Conservation (phyloP, 176 grass and related monocot species). For the Tillandsia leiboldiana region DNA sequence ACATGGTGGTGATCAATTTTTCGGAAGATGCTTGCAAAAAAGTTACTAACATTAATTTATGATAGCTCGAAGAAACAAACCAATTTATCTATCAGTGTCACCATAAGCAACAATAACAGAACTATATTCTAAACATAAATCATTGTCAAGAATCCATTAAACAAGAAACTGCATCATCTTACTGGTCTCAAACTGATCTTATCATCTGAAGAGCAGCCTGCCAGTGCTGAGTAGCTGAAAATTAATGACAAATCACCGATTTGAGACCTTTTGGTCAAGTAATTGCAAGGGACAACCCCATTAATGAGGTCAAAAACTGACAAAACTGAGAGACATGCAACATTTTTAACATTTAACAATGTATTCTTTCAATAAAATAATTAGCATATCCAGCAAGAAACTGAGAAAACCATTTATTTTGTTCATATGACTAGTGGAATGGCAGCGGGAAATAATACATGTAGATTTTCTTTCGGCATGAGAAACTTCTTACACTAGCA, state of each 20-base stretch:
- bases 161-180: slow-evolving; percentile 20
- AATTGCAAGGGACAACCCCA: background rate
- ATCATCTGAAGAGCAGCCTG: slow-evolving; percentile 50
- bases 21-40: too few species aligned
- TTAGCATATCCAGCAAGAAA: background rate
- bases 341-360: background rate
- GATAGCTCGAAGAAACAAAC: too few species aligned
- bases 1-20: too few species aligned
- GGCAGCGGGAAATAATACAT: background rate
- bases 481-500: slow-evolving; percentile 65
- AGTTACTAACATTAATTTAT: too few species aligned
- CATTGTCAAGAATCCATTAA: background rate
- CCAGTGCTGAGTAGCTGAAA: slow-evolving; percentile 84
- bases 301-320: background rate
- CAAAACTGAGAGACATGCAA: background rate
- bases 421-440: background rate
- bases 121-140: too few species aligned
- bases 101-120: too few species aligned
- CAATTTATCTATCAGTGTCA: too few species aligned
- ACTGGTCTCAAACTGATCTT: slow-evolving; percentile 63
- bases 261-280: background rate
- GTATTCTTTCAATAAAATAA: background rate
- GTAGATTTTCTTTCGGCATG: slow-evolving; percentile 7
- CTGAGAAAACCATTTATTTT: background rate
- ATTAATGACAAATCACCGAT: slow-evolving; percentile 4